Percentiles rank a stretch among this genome's conserved stretches.
Evolutionary conservation across 2,329 filamentous ascomycete species (phyloP).

Genomic region (Zasmidium angulare): DNA sequence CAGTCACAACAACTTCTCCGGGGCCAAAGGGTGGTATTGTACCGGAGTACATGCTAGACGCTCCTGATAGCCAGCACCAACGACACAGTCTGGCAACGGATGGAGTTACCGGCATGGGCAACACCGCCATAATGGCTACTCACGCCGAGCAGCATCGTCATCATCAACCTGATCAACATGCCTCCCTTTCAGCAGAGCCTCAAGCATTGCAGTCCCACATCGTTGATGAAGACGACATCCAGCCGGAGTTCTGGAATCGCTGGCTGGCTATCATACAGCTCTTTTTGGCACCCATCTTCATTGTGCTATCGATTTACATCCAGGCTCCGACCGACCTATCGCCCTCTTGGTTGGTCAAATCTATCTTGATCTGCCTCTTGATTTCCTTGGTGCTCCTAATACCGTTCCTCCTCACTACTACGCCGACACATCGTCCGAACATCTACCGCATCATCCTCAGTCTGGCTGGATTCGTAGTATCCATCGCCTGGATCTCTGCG

Average conservation of each 20-base stretch:
- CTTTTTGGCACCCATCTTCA: conserved; percentile 83
- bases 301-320: conserved; percentile 64
- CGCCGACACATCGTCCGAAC: conserved; percentile 63
- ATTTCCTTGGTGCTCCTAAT: conserved; percentile 66
- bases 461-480: conserved; percentile 85
- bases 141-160: conserved; percentile 28
- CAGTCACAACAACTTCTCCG: conserved; percentile 10
- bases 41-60: conserved; percentile 16
- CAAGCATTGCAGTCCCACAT: conserved; percentile 9
- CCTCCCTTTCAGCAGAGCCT: conserved; percentile 11
- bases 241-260: conserved; percentile 68
- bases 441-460: conserved; percentile 74
- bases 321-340: conserved; percentile 49
- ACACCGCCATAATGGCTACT: conserved; percentile 34
- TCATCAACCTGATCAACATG: conserved; percentile 21
- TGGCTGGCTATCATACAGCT: conserved; percentile 87
- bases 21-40: conserved; percentile 16
- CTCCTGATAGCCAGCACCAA: conserved; percentile 14
- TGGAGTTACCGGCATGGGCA: conserved; percentile 33
- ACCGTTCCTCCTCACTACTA: conserved; percentile 68
- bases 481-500: conserved; percentile 93
- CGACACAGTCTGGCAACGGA: conserved; percentile 13
- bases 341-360: conserved; percentile 57
- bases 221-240: conserved; percentile 7
- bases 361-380: conserved; percentile 43